Base-by-base conservation (phyloP, 345 rosid species). In the Brassica napus region DNA sequence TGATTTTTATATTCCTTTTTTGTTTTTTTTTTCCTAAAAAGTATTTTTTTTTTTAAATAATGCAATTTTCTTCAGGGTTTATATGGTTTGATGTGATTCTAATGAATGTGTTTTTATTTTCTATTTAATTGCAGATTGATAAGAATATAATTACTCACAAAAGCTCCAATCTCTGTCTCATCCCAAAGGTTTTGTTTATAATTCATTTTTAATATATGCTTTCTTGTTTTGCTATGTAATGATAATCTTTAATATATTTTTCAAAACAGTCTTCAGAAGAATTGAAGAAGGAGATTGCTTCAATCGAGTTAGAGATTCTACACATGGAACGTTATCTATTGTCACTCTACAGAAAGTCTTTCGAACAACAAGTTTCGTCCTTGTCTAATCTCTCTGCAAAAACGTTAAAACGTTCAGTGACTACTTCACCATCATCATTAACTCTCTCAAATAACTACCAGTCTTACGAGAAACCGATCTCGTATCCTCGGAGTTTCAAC, bases 341-440 rank as follows among this genome's bases (percentile, higher is more conserved):
- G 74, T 88, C 97, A 0, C 89, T 90, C 10, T 91, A 93, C 71
- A 88, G 93, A 47, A 88, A 86, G 35, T 87, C 91, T 82, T 91
- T 87, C 42, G 78, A 86, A 6, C 92, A 90, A 65, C 88, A 76
- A 49, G 16, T 77, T 65, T 83, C 87, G 15, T 73, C 84, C 15
- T 66, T 59, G 32, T 75, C 87, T 61, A 69, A 70, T 73, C 81
- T 77, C 74, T 16, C 88, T 30, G 39, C 34, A 73, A 72, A 65
- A 28, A 76, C 72, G 5, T 80, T 80, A 75, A 42, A 72, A 42
- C 69, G 76, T 57, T 76, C 84, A 59, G 28, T 62, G 0, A 31
- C 79, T 59, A 79, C 72, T 67, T 87, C 85, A 64, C 82, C 75
- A 75, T 66, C 74, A 69, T 62, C 72, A 4, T 64, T 67, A 28